Percentiles rank a stretch among this genome's conserved stretches.
phyloP scores from a whole-genome alignment of 257 asterid genomes.

The Paulownia fortunei region DNA sequence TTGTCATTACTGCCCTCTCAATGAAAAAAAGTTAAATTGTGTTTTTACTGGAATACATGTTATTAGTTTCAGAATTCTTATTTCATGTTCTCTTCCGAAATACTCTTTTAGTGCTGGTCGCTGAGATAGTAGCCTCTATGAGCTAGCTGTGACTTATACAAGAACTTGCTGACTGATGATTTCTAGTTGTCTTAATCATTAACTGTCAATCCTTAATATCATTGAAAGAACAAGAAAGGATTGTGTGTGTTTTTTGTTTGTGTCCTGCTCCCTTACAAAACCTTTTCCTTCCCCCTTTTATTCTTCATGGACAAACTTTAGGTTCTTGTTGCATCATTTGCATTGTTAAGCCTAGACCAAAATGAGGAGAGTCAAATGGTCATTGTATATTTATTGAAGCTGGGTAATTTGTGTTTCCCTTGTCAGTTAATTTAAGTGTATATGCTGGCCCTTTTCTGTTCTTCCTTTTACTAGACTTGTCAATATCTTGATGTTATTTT shows the following conservation, averaged over 20 bases:
- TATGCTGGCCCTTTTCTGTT: neutral
- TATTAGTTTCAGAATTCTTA: constrained; percentile 15
- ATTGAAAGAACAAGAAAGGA: neutral
- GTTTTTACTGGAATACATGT: neutral
- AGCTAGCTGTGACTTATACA: neutral
- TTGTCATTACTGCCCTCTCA: neutral
- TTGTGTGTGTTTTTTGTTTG: constrained; percentile 1
- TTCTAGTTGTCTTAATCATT: neutral
- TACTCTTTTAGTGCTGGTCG: neutral
- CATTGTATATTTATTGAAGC: neutral
- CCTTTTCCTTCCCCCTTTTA: neutral
- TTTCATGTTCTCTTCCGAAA: constrained; percentile 9
- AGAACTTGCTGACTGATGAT: neutral
- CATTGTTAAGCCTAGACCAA: constrained; percentile 1
- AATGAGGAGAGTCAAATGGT: constrained; percentile 1
- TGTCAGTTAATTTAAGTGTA: constrained; percentile 6
- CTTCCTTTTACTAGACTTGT: constrained; percentile 20
- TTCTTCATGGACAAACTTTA: neutral
- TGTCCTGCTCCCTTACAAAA: neutral
- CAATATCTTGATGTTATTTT: constrained; percentile 8
- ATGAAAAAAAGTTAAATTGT: neutral
- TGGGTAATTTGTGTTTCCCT: neutral
- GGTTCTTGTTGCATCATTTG: constrained; percentile 26
- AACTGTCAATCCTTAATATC: neutral
- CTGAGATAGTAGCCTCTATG: neutral